Base-by-base conservation (phyloP, 2,329 filamentous ascomycete genomes). In the Neofusicoccum ribis region DNA sequence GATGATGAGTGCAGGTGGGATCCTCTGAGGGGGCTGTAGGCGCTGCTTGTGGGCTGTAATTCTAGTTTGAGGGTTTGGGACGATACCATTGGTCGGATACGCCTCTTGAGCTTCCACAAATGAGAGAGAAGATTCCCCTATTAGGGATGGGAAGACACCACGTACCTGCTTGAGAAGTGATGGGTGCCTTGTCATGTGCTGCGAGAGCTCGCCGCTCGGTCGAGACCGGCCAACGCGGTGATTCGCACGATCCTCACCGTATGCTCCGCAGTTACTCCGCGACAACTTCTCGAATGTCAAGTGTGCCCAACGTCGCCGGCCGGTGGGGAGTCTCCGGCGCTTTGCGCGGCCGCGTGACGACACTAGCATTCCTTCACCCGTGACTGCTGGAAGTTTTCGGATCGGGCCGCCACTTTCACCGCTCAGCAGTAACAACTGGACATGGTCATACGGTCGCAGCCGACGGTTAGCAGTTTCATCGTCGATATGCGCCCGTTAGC, bases 1-100 rank as follows among this genome's bases (percentile, higher is more conserved):
- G 23, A 68, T 73, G 50, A 70, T 70, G 61, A 72, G 69, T 49
- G 71, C 61, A 7, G 61, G 61, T 8, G 61, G 61, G 5, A 64
- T 64, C 31, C 31, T 64, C 12, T 64, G 44, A 54, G 27, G 27
- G 27, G 27, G 27, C 27, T 31, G 27, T 31, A 31, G 6, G 27
- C 27, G 27, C 27, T 31, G 27, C 27, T 31, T 31, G 27, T 31
- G 27, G 27, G 27, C 27, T 31, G 27, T 31, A 31, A 31, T 31
- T 31, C 15, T 23, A 11, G 27, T 44, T 34, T 36, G 43, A 11
- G n/a, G 15, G 47, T 60, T 37, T 47, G 11, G 56, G 7, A 60
- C 3, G 56, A 60, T 60, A 60, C 56, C 56, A 60, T 47, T 47
- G 31, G 56, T 47, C 43, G 44, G 14, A 39, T 15, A 37, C 43